These are phyloP conservation scores for Ilex asprella DNA, from an alignment of 257 asterid species.

Conservation along the genomic window DNA sequence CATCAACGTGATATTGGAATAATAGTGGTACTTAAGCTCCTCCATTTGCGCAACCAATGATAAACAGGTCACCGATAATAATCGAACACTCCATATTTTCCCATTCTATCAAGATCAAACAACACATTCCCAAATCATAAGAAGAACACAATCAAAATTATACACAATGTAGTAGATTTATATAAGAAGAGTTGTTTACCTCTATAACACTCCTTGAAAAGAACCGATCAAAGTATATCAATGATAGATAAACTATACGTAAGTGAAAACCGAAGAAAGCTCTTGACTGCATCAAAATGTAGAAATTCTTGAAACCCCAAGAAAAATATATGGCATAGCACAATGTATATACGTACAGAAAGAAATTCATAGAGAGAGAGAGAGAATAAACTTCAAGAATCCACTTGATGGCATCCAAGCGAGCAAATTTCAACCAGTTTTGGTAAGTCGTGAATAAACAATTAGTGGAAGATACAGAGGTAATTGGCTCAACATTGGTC, in stretches of 20 bases:
- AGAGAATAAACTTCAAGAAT: slow-evolving; percentile 6
- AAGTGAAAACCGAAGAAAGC: slow-evolving; percentile 34
- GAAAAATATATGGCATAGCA: no score
- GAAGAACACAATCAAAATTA: no score
- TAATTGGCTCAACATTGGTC: slow-evolving; percentile 4
- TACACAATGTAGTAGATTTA: no score
- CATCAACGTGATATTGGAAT: no score
- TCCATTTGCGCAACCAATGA: no score
- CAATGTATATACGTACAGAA: no score
- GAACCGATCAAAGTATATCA: slow-evolving; percentile 43
- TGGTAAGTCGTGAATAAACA: slow-evolving; percentile 5
- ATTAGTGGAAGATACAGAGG: neutral
- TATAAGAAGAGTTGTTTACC: slow-evolving; percentile 23
- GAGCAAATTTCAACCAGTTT: slow-evolving; percentile 6
- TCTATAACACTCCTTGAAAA: slow-evolving; percentile 33
- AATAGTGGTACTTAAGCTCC: no score
- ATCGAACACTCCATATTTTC: no score
- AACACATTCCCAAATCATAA: no score
- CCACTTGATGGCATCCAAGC: slow-evolving; percentile 7
- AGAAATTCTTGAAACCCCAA: neutral
- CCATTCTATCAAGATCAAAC: no score
- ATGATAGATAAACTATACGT: slow-evolving; percentile 41
- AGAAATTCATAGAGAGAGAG: neutral
- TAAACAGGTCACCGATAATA: no score
- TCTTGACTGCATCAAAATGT: neutral